A percentile compares a stretch with the other conserved stretches of the same genome.
These are phyloP conservation scores for Rhizopogon parksii DNA, from an alignment of 1,284 basidiomycete species.

Conservation along the genomic window DNA sequence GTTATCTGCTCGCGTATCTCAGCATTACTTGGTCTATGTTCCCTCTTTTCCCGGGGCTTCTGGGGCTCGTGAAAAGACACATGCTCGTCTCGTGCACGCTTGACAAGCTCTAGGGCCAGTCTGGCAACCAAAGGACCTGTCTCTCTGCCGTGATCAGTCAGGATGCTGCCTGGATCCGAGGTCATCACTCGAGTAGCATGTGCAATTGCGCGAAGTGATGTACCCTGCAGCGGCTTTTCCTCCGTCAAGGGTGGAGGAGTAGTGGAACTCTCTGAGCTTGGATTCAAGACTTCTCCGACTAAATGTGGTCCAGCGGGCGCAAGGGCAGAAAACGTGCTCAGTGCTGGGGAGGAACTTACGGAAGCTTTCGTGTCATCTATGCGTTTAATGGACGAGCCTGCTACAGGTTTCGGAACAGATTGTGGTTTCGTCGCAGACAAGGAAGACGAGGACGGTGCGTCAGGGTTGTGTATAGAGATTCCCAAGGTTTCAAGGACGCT, in stretches of 20 bases:
- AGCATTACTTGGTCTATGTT: constrained; percentile 22
- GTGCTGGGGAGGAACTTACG: constrained; percentile 36
- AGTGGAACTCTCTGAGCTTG: constrained; percentile 25
- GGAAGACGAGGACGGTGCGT: constrained; percentile 18
- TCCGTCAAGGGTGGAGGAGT: constrained; percentile 22
- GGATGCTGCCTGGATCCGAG: constrained; percentile 67
- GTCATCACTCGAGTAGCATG: constrained; percentile 87
- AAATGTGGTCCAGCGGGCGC: constrained; percentile 39
- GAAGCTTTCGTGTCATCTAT: constrained; percentile 20
- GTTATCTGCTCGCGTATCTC: constrained; percentile 28
- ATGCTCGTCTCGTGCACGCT: constrained; percentile 63
- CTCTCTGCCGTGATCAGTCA: constrained; percentile 60
- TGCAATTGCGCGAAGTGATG: constrained; percentile 68
- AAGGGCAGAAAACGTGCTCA: constrained; percentile 28
- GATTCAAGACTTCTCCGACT: constrained; percentile 21
- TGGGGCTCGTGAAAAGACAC: constrained; percentile 45
- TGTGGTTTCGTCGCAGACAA: constrained; percentile 21
- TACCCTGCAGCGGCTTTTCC: constrained; percentile 42
- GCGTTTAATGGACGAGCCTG: constrained; percentile 4
- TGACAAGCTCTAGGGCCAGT: constrained; percentile 68
- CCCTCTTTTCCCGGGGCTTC: constrained; percentile 40
- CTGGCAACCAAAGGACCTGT: constrained; percentile 54
- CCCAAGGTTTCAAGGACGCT: constrained; percentile 68
- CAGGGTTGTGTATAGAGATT: constrained; percentile 56
- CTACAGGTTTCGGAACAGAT: constrained; percentile 5